phyloP scores from a whole-genome alignment of 2,329 filamentous ascomycete species.

The Geosmithia morbida region DNA sequence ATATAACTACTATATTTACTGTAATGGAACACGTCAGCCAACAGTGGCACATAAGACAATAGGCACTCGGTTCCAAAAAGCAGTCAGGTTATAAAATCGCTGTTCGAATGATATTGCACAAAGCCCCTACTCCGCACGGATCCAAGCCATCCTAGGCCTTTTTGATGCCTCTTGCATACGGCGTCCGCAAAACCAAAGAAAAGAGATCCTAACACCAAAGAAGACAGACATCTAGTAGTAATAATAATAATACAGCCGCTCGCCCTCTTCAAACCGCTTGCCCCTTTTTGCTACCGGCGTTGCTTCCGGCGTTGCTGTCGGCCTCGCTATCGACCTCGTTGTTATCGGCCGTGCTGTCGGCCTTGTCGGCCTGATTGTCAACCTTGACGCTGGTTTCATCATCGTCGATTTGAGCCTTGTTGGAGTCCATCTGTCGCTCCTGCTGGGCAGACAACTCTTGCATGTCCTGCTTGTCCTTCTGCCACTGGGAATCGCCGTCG shows the following conservation, averaged over 20 bases:
- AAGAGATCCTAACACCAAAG: neutral
- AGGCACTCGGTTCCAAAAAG: neutral
- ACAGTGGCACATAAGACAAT: too few species aligned
- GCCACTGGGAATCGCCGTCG: constrained; percentile 67
- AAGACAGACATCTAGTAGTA: neutral
- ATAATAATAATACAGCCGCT: neutral
- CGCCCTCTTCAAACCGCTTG: neutral
- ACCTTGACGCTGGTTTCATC: constrained; percentile 2
- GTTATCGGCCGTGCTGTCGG: neutral
- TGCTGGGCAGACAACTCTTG: neutral
- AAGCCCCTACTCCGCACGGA: neutral
- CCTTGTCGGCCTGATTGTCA: neutral
- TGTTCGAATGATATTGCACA: neutral
- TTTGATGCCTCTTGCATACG: neutral
- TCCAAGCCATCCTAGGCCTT: neutral
- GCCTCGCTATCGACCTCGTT: neutral
- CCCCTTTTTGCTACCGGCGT: neutral
- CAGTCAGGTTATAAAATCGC: neutral
- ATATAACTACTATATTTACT: too few species aligned
- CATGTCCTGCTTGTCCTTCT: constrained; percentile 75
- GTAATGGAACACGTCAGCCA: too few species aligned
- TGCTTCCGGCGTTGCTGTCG: neutral
- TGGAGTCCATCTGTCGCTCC: neutral
- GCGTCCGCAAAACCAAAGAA: neutral
- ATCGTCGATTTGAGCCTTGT: constrained; percentile 2